These are phyloP conservation scores for Kodamaea kaohsiungensis DNA, from an alignment of 805 yeast genomes.

Conservation along the genomic window DNA sequence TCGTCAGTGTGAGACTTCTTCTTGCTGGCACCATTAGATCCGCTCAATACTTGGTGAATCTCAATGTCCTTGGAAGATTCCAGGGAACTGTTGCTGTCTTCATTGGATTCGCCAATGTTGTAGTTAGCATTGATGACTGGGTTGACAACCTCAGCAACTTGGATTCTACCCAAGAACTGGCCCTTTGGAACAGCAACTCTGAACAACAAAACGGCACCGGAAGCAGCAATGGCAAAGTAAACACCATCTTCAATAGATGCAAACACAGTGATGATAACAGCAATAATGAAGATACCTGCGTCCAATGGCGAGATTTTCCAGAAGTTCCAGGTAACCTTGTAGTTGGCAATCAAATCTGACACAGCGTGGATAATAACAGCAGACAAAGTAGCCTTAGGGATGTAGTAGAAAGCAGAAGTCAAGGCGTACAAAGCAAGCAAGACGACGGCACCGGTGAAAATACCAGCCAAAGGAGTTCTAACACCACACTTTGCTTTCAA, in stretches of 20 bases:
- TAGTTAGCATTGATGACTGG: constrained; percentile 43
- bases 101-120: constrained; percentile 4
- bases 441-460: constrained; percentile 87
- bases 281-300: constrained; percentile 67
- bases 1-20: constrained; percentile 16
- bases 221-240: constrained; percentile 86
- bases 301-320: constrained; percentile 78
- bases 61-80: constrained; percentile 36
- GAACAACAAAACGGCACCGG: constrained; percentile 70
- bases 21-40: constrained; percentile 25
- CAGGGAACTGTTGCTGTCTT: constrained; percentile 13
- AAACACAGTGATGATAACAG: constrained; percentile 74
- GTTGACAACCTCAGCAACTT: constrained; percentile 68
- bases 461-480: constrained; percentile 89
- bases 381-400: constrained; percentile 84
- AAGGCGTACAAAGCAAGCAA: constrained; percentile 81
- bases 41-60: constrained; percentile 45
- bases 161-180: constrained; percentile 75
- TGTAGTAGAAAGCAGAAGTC: constrained; percentile 81
- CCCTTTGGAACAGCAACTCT: constrained; percentile 81
- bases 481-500: constrained; percentile 94
- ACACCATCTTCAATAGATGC: constrained; percentile 84
- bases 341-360: constrained; percentile 75
- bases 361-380: constrained; percentile 95
- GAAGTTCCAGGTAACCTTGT: constrained; percentile 62